A percentile compares a stretch with the other conserved stretches of the same genome.
Conservation (phyloP, 2,329 filamentous ascomycete species). For the Aspergillus sp. region DNA sequence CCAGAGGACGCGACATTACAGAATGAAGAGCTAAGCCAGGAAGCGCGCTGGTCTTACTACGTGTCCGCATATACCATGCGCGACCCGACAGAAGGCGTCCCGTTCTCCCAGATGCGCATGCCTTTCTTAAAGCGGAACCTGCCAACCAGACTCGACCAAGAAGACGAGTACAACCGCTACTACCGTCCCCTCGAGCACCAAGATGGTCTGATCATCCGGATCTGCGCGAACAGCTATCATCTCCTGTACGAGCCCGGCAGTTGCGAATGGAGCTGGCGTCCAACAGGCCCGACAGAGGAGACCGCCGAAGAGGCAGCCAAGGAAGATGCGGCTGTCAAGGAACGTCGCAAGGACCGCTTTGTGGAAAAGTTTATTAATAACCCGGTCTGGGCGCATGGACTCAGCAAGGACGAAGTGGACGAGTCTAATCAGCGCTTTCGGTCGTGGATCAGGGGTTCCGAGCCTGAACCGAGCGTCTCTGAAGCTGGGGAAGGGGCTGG, state of each 20-base stretch:
- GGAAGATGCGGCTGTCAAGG: constrained; percentile 29
- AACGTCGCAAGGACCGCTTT: constrained; percentile 43
- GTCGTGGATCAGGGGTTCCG: constrained; percentile 37
- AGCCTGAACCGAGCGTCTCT: not conserved
- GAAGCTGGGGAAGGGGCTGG: constrained; percentile 2
- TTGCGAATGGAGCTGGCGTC: constrained; percentile 62
- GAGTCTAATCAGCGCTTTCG: constrained; percentile 42
- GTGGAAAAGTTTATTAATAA: constrained; percentile 49
- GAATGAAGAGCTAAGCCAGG: constrained; percentile 58
- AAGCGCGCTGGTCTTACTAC: constrained; percentile 83
- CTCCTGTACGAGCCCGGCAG: constrained; percentile 68
- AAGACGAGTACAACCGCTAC: constrained; percentile 54
- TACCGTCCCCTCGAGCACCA: constrained; percentile 51
- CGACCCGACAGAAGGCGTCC: constrained; percentile 77
- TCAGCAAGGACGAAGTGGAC: constrained; percentile 45
- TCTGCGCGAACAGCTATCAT: constrained; percentile 71
- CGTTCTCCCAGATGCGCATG: constrained; percentile 58
- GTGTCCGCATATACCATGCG: constrained; percentile 84
- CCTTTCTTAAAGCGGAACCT: constrained; percentile 66
- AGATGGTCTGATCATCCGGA: constrained; percentile 64
- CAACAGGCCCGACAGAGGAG: constrained; percentile 22
- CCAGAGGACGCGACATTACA: constrained; percentile 75
- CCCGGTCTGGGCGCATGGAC: constrained; percentile 44
- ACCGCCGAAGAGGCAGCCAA: constrained; percentile 28
- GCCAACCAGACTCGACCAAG: constrained; percentile 54